Percentiles rank a stretch among this genome's conserved stretches.
Evolutionary conservation across 129 eudicot species (phyloP).

Genomic region (Mikania micrantha): DNA sequence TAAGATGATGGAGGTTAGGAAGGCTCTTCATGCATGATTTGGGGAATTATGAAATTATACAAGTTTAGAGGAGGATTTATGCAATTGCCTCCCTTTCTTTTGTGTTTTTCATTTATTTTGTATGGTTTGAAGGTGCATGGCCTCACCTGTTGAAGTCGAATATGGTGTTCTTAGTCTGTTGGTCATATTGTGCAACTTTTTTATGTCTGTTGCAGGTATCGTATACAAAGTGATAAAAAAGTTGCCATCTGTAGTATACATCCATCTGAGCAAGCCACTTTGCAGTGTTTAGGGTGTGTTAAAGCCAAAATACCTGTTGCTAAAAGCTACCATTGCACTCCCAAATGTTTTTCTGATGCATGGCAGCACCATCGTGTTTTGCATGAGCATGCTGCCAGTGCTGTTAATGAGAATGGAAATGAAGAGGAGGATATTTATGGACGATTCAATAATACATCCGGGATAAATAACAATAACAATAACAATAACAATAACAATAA

Average conservation of each 20-base stretch:
- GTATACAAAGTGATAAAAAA: slow-evolving; percentile 70
- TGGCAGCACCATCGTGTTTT: slow-evolving; percentile 83
- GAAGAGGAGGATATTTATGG: slow-evolving; percentile 78
- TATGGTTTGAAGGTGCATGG: background rate
- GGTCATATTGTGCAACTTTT: background rate
- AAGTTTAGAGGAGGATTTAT: too few species aligned
- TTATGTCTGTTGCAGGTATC: slow-evolving; percentile 49
- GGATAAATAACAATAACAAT: slow-evolving; percentile 7
- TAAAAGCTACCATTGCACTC: slow-evolving; percentile 79
- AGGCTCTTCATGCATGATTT: too few species aligned
- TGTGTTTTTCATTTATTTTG: background rate
- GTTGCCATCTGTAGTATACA: slow-evolving; percentile 71
- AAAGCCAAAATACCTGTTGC: slow-evolving; percentile 67
- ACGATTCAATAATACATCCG: slow-evolving; percentile 49
- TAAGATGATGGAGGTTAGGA: background rate
- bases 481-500: background rate
- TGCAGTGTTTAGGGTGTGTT: slow-evolving; percentile 76
- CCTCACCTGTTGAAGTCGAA: background rate
- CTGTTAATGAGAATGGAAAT: slow-evolving; percentile 55
- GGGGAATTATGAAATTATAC: too few species aligned
- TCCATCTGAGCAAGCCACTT: slow-evolving; percentile 80
- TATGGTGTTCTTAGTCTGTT: background rate
- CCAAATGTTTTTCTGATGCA: slow-evolving; percentile 75
- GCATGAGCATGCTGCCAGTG: slow-evolving; percentile 83
- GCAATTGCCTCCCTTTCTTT: background rate